phyloP scores from a whole-genome alignment of 768 basidiomycete genomes.

The Lentinula raphanica region DNA sequence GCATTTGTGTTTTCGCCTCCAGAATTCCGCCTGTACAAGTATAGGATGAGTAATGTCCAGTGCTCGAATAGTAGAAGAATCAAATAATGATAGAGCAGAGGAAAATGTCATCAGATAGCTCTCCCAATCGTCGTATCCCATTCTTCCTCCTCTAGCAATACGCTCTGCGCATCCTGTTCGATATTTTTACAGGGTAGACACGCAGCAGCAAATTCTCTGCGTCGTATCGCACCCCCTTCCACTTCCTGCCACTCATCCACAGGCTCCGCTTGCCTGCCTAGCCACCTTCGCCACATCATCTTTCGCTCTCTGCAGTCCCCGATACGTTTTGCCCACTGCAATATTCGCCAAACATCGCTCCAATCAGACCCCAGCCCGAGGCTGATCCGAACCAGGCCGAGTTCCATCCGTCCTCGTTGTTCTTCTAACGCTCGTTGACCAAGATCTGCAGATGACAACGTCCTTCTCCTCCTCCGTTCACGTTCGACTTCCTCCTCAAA shows the following conservation, averaged over 20 bases:
- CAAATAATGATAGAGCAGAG: not conserved
- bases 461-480: conserved; percentile 28
- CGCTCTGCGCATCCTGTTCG: not conserved
- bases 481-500: conserved; percentile 57
- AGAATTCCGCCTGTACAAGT: not conserved
- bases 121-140: not conserved
- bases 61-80: not conserved
- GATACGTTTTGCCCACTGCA: conserved; percentile 31
- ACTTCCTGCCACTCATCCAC: conserved; percentile 2
- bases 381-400: conserved; percentile 73
- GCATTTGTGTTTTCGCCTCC: not conserved
- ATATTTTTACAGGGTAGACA: not conserved
- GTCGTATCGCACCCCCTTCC: not conserved
- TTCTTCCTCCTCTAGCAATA: not conserved
- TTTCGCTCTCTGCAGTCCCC: not conserved
- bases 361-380: conserved; percentile 78
- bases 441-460: not conserved
- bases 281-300: conserved; percentile 2
- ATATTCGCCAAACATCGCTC: conserved; percentile 61
- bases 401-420: conserved; percentile 8
- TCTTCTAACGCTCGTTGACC: not conserved
- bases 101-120: not conserved
- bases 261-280: not conserved
- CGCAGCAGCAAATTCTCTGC: not conserved
- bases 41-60: not conserved